A percentile compares a stretch with the other conserved stretches of the same genome.
Evolutionary conservation across 495 filamentous ascomycete species (phyloP).

Genomic region (Aspergillus mulundensis): DNA sequence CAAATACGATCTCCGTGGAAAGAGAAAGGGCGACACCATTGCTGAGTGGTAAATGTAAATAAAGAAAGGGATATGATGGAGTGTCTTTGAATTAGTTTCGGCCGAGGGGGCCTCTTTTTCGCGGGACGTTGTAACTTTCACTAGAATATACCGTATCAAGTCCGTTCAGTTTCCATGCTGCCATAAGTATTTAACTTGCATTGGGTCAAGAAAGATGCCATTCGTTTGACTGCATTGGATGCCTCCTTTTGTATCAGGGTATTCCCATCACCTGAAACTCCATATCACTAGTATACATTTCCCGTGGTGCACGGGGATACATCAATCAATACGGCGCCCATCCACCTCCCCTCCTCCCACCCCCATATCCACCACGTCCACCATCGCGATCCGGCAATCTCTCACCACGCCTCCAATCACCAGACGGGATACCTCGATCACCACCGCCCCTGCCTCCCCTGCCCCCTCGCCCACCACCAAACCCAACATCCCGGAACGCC

Average conservation of each 20-base stretch:
- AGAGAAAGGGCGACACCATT: constrained; percentile 78
- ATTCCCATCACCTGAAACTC: constrained; percentile 17
- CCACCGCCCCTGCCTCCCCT: constrained; percentile 29
- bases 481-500: constrained; percentile 47
- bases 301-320: background rate
- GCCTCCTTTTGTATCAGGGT: constrained; percentile 10
- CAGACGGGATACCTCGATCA: constrained; percentile 28
- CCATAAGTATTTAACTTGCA: background rate
- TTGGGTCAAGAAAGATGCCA: background rate
- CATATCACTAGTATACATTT: constrained; percentile 11
- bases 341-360: constrained; percentile 39
- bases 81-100: background rate
- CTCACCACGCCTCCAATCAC: constrained; percentile 45
- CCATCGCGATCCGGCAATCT: constrained; percentile 37
- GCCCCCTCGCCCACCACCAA: constrained; percentile 32
- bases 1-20: constrained; percentile 79
- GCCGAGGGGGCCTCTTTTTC: constrained; percentile 6
- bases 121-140: constrained; percentile 35
- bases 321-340: constrained; percentile 40
- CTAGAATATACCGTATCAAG: constrained; percentile 38
- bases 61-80: constrained; percentile 18
- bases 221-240: too few relatives aligned
- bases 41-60: constrained; percentile 56
- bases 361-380: constrained; percentile 4
- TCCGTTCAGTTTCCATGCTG: background rate